Evolutionary conservation across 2,329 filamentous ascomycete species (phyloP), one percentile per base, ranked within the genome.

Genomic region (Parastagonospora nodorum): DNA sequence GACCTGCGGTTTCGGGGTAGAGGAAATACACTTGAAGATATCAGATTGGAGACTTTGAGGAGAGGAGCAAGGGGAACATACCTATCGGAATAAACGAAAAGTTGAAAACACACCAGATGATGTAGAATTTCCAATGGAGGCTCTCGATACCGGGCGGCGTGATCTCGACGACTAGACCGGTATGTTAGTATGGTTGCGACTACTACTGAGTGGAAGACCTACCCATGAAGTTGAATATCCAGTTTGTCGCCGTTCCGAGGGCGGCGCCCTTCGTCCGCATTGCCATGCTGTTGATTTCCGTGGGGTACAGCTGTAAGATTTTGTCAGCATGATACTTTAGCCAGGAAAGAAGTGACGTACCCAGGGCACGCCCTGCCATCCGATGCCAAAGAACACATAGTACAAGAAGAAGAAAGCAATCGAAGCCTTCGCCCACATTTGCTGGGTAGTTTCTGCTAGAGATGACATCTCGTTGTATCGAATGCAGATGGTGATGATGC

Each of bases 371-470:
- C 77, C 79, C 33, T 79, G 75, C 76, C 68, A 78, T 6, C 78
- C 78, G 28, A 81, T 76, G 12, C 74, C 80, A 53, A 83, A 82
- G 69, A 80, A 81, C 37, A 82, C 74, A 57, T 82, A 82, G 67
- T 81, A 82, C 6, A 82, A 57, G 64, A 83, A 82, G 65, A 83
- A 79, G 59, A 81, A 81, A 0, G 75, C 76, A 36, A 80, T 74
- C 0, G 75, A 77, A 0, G 74, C 79, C 19, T 69, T 68, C 0
- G 74, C 76, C 64, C 64, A 70, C n/a, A 45, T 19, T 29, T 50
- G 41, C 8, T 55, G 54, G 1, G 53, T 61, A 1, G 48, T 41
- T 2, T 32, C 37, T 4, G 53, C 35, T 0, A 69, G 53, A 2
- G 60, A 50, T 2, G 50, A 37, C 24, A 63, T 54, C 51, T 76